phyloP scores from a whole-genome alignment of 2,329 filamentous ascomycete species.

The Hypoxylon sp. region DNA sequence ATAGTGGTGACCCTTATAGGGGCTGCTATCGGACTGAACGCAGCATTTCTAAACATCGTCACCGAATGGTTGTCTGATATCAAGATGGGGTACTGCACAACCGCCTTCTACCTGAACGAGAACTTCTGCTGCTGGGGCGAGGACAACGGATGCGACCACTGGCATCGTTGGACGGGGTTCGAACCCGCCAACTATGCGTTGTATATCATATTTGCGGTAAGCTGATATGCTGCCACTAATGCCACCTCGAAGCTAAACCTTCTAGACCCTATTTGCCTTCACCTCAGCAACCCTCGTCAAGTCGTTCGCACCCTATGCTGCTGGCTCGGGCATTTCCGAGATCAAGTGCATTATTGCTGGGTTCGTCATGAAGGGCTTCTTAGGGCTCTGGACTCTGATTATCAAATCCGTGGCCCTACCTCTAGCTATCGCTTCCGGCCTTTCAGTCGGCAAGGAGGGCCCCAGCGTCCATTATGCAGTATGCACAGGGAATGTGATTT shows the following conservation, averaged over 20 bases:
- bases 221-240: constrained; percentile 44
- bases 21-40: constrained; percentile 92
- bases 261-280: constrained; percentile 81
- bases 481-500: constrained; percentile 97
- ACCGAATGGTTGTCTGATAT: constrained; percentile 98
- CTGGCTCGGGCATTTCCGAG: constrained; percentile 96
- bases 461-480: constrained; percentile 99
- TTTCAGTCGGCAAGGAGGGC: constrained; percentile 97
- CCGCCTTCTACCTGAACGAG: constrained; percentile 97
- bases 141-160: constrained; percentile 88
- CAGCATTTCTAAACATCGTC: constrained; percentile 92
- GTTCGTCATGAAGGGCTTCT: constrained; percentile 98
- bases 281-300: constrained; percentile 88
- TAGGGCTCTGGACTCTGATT: constrained; percentile 89
- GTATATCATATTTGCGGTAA: constrained; percentile 87
- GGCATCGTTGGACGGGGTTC: constrained; percentile 89
- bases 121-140: constrained; percentile 98
- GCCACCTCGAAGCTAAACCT: constrained; percentile 33
- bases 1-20: constrained; percentile 96
- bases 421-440: constrained; percentile 90
- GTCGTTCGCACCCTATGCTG: constrained; percentile 93
- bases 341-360: constrained; percentile 99
- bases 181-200: constrained; percentile 85
- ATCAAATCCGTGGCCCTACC: constrained; percentile 96
- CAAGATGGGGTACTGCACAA: constrained; percentile 95